These are phyloP conservation scores for Botrytis galanthina DNA, from an alignment of 2,329 filamentous ascomycete genomes.

Conservation along the genomic window DNA sequence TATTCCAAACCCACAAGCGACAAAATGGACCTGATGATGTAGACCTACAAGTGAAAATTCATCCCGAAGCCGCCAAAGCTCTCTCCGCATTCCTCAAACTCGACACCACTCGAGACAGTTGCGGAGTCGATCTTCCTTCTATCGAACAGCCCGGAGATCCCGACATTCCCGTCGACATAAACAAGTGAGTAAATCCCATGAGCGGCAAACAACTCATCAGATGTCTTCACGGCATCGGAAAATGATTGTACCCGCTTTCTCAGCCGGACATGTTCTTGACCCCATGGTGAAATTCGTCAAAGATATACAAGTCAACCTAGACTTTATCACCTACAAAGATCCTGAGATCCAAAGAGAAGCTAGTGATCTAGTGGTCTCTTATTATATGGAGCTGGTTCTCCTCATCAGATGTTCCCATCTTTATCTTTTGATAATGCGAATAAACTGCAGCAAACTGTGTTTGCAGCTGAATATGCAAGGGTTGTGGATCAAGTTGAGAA, in stretches of 20 bases:
- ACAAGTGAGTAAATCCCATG: not conserved
- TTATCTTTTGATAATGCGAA: not conserved
- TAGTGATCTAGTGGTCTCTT: not conserved
- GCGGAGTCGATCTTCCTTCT: not conserved
- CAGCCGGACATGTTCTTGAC: not conserved
- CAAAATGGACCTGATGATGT: not conserved
- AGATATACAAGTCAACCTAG: not conserved
- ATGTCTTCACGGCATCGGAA: not conserved
- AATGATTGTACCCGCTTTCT: not conserved
- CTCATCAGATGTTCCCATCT: not conserved
- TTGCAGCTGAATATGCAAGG: not conserved
- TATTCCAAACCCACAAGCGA: not conserved
- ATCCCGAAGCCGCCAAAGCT: not conserved
- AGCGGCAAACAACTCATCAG: not conserved
- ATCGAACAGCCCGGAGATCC: not conserved
- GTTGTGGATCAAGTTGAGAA: not conserved
- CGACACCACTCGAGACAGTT: not conserved
- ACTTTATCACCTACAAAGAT: not conserved
- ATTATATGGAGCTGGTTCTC: not conserved
- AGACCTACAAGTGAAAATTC: not conserved
- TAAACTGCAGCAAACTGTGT: not conserved
- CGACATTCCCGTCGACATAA: not conserved
- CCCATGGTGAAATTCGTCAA: not conserved
- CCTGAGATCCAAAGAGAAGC: not conserved
- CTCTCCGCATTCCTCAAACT: not conserved